Evolutionary conservation across 2,329 filamentous ascomycete species (phyloP).

Genomic region (Nannizzia gypsea): DNA sequence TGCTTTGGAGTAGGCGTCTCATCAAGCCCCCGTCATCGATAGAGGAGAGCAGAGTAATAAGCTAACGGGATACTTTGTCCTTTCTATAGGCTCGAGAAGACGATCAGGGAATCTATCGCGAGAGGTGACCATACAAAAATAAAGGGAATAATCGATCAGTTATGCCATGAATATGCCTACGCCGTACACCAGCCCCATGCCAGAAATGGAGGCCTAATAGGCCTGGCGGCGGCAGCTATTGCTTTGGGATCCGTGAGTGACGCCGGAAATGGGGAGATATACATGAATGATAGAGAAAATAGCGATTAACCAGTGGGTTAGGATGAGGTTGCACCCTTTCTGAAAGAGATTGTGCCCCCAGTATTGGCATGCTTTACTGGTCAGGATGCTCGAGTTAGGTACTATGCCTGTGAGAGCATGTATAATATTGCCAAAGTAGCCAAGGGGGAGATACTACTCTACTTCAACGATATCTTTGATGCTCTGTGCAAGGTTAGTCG

Average conservation of each 20-base stretch:
- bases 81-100: conserved; percentile 63
- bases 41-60: not conserved
- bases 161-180: conserved; percentile 96
- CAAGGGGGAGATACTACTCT: conserved; percentile 91
- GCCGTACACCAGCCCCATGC: conserved; percentile 94
- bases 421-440: conserved; percentile 99
- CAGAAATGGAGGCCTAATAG: conserved; percentile 89
- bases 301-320: conserved; percentile 14
- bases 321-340: conserved; percentile 81
- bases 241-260: conserved; percentile 76
- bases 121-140: conserved; percentile 69
- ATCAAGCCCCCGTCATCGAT: not conserved
- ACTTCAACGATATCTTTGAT: conserved; percentile 98
- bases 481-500: conserved; percentile 74
- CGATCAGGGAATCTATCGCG: conserved; percentile 72
- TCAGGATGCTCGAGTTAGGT: conserved; percentile 91
- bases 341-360: conserved; percentile 88
- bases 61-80: not conserved
- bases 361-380: conserved; percentile 96
- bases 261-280: not conserved
- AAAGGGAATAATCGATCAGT: conserved; percentile 79
- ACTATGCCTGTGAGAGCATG: conserved; percentile 99
- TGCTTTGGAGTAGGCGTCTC: conserved; percentile 68
- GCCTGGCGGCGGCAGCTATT: conserved; percentile 88
- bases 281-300: not conserved